Percentiles rank a stretch among this genome's conserved stretches.
Conservation (phyloP, 495 filamentous ascomycete genomes). For the Haplographium delicatum region DNA sequence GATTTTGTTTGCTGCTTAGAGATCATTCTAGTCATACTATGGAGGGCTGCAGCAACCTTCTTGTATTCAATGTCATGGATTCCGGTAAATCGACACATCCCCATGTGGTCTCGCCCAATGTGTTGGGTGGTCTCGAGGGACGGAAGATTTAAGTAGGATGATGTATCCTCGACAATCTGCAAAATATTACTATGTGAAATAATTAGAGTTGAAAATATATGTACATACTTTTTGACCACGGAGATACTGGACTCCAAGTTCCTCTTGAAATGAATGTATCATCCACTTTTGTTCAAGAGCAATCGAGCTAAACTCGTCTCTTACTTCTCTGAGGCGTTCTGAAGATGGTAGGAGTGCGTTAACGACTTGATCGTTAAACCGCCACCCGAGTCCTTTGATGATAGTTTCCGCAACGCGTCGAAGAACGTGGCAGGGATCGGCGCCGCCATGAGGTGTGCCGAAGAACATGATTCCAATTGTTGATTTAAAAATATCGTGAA, state of each 20-base stretch:
- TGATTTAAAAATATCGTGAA: constrained; percentile 26
- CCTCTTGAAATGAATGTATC: constrained; percentile 28
- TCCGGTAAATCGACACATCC: constrained; percentile 37
- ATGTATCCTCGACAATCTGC: constrained; percentile 24
- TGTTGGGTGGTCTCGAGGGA: constrained; percentile 21
- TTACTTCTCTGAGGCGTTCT: constrained; percentile 23
- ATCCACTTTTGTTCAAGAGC: constrained; percentile 15
- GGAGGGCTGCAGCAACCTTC: constrained; percentile 27
- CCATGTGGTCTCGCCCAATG: constrained; percentile 29
- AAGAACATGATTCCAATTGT: constrained; percentile 36
- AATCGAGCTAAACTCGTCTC: constrained; percentile 23
- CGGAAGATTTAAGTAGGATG: constrained; percentile 19
- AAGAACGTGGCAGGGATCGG: constrained; percentile 20
- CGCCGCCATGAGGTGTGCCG: constrained; percentile 35
- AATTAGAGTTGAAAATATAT: neutral
- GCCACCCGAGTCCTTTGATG: constrained; percentile 14
- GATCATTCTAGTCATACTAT: constrained; percentile 2
- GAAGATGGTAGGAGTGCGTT: constrained; percentile 21
- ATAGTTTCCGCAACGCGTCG: constrained; percentile 17
- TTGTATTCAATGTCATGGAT: constrained; percentile 28
- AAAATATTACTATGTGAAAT: neutral
- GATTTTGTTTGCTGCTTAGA: neutral
- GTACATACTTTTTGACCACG: constrained; percentile 14
- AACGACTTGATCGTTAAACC: constrained; percentile 22
- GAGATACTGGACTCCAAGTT: constrained; percentile 14